Evolutionary conservation across 805 yeast species (phyloP).

Genomic region (Ogataea allantospora): DNA sequence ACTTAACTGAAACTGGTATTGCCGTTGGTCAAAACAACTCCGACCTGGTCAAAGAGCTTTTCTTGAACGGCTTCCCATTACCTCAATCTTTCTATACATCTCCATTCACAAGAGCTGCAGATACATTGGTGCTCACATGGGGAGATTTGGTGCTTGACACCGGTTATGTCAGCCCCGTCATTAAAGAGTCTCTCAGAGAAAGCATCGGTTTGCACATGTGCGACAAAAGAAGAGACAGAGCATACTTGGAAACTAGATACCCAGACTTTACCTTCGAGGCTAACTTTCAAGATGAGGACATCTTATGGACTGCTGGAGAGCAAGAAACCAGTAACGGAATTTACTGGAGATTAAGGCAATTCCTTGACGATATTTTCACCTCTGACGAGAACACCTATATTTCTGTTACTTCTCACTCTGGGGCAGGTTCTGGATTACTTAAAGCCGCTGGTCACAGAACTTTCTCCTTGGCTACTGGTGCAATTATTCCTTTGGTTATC

Average conservation of each 20-base stretch:
- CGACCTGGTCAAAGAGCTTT: constrained; percentile 1
- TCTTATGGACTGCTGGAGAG: neutral
- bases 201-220: constrained; percentile 2
- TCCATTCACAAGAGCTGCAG: constrained; percentile 3
- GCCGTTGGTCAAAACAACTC: neutral
- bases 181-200: constrained; percentile 3
- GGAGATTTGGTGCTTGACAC: constrained; percentile 1
- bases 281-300: constrained; percentile 1
- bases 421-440: neutral
- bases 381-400: constrained; percentile 3
- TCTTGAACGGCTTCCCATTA: constrained; percentile 1
- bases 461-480: constrained; percentile 3
- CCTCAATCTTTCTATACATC: constrained; percentile 3
- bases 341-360: constrained; percentile 2
- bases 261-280: constrained; percentile 1
- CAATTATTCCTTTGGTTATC: constrained; percentile 1
- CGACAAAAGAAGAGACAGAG: constrained; percentile 1
- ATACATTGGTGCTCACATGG: constrained; percentile 2
- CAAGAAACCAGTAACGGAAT: constrained; percentile 2
- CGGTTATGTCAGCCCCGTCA: neutral
- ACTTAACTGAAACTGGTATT: neutral
- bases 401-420: constrained; percentile 3
- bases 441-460: neutral
- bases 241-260: constrained; percentile 4
- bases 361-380: constrained; percentile 2